A percentile compares a stretch with the other conserved stretches of the same genome.
Evolutionary conservation across 345 rosid species (phyloP).

Genomic region (Conringia planisiliqua): DNA sequence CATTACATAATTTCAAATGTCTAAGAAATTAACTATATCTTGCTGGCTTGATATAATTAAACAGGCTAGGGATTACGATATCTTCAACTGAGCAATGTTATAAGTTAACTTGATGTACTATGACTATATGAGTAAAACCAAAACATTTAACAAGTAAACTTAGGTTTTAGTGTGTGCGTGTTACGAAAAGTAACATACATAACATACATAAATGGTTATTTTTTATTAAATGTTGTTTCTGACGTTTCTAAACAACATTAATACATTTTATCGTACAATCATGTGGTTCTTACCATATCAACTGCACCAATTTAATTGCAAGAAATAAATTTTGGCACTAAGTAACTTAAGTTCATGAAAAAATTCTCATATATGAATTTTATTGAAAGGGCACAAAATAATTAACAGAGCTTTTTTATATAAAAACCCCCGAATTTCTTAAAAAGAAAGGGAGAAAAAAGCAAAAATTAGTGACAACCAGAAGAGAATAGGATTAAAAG

Average conservation of each 20-base stretch:
- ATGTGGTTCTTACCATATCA: background rate
- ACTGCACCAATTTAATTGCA: background rate
- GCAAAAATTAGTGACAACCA: constrained; percentile 26
- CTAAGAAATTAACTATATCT: too few species aligned
- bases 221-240: background rate
- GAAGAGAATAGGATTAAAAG: constrained; percentile 28
- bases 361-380: background rate
- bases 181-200: too few species aligned
- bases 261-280: background rate
- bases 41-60: too few species aligned
- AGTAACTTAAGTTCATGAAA: background rate
- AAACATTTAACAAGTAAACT: too few species aligned
- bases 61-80: too few species aligned
- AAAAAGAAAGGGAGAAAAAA: background rate
- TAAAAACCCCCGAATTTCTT: background rate
- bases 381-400: background rate
- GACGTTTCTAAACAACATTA: background rate
- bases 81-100: too few species aligned
- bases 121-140: background rate
- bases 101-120: too few species aligned
- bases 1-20: too few species aligned
- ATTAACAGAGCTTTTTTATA: background rate
- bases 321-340: background rate
- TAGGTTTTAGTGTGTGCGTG: too few species aligned
- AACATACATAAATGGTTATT: background rate